Conservation (phyloP, 2,329 filamentous ascomycete genomes). For the Westerdykella aurantiaca region DNA sequence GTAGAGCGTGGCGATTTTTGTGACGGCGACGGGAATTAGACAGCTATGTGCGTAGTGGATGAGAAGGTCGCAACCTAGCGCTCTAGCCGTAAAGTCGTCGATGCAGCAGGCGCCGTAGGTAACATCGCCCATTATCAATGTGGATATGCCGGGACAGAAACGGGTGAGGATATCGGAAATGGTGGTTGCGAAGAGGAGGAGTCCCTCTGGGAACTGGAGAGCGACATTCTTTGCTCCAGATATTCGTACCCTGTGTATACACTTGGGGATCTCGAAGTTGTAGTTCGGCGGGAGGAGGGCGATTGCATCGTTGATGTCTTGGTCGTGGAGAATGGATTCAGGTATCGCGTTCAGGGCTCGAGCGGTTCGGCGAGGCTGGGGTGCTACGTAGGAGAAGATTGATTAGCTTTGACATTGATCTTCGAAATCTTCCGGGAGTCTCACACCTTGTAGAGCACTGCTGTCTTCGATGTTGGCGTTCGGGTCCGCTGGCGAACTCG, state of each 20-base stretch:
- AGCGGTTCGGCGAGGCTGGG: constrained; percentile 64
- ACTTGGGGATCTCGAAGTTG: constrained; percentile 97
- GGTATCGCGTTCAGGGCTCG: constrained; percentile 89
- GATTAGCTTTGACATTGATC: constrained; percentile 6
- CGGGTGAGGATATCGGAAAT: constrained; percentile 93
- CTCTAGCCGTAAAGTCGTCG: constrained; percentile 93
- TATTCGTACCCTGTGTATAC: constrained; percentile 85
- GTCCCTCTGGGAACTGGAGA: constrained; percentile 93
- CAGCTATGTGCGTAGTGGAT: constrained; percentile 98
- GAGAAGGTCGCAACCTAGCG: constrained; percentile 86
- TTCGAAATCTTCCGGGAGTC: constrained; percentile 8
- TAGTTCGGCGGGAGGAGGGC: constrained; percentile 89
- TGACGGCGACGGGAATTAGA: constrained; percentile 91
- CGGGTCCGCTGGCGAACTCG: constrained; percentile 28
- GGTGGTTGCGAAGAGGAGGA: constrained; percentile 92
- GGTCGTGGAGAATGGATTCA: constrained; percentile 75
- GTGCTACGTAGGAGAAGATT: constrained; percentile 46
- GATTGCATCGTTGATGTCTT: constrained; percentile 81
- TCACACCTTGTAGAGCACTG: constrained; percentile 63
- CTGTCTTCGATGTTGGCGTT: constrained; percentile 53
- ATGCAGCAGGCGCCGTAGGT: constrained; percentile 99
- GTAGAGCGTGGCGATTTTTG: constrained; percentile 93
- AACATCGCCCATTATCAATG: constrained; percentile 97
- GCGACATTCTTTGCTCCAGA: constrained; percentile 76
- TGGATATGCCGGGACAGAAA: constrained; percentile 88